A percentile compares a stretch with the other conserved stretches of the same genome.
Evolutionary conservation across 768 basidiomycete genomes (phyloP).

Genomic region (Podaxis sp.): DNA sequence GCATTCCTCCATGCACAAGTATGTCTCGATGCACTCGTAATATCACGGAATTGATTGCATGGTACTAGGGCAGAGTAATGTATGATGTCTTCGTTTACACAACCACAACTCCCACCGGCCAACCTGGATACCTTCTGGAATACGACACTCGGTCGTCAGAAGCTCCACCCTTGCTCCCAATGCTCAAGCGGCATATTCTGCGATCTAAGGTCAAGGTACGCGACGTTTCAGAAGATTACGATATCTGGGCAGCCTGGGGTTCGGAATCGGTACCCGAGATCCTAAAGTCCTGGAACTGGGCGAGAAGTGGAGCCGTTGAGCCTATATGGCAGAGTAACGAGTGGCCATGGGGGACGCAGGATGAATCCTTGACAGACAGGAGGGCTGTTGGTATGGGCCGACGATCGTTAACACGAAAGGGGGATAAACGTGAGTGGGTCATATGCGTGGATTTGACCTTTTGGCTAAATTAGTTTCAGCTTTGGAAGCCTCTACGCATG

Average conservation of each 20-base stretch:
- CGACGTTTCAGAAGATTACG: slow-evolving; percentile 75
- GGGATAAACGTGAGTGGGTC: slow-evolving; percentile 63
- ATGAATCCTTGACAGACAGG: slow-evolving; percentile 55
- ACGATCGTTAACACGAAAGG: slow-evolving; percentile 67
- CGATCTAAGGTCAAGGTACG: slow-evolving; percentile 85
- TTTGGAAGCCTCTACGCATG: slow-evolving; percentile 53
- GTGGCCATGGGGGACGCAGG: slow-evolving; percentile 62
- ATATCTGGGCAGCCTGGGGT: slow-evolving; percentile 84
- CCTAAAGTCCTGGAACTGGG: slow-evolving; percentile 43
- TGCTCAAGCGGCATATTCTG: slow-evolving; percentile 82
- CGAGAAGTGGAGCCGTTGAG: slow-evolving; percentile 75
- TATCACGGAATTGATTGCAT: slow-evolving; percentile 14
- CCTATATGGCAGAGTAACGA: slow-evolving; percentile 57
- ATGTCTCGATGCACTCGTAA: slow-evolving; percentile 23
- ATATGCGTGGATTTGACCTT: not conserved
- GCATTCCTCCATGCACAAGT: slow-evolving; percentile 82
- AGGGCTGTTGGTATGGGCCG: slow-evolving; percentile 79
- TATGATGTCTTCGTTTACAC: slow-evolving; percentile 89
- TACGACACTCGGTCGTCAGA: slow-evolving; percentile 64
- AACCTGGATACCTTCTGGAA: slow-evolving; percentile 65
- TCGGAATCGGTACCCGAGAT: slow-evolving; percentile 32
- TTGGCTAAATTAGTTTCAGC: slow-evolving; percentile 33
- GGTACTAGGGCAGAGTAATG: slow-evolving; percentile 76
- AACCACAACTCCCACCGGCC: slow-evolving; percentile 38
- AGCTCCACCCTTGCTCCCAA: slow-evolving; percentile 57